Base-by-base conservation (phyloP, 2,329 filamentous ascomycete species). In the Septoria linicola region DNA sequence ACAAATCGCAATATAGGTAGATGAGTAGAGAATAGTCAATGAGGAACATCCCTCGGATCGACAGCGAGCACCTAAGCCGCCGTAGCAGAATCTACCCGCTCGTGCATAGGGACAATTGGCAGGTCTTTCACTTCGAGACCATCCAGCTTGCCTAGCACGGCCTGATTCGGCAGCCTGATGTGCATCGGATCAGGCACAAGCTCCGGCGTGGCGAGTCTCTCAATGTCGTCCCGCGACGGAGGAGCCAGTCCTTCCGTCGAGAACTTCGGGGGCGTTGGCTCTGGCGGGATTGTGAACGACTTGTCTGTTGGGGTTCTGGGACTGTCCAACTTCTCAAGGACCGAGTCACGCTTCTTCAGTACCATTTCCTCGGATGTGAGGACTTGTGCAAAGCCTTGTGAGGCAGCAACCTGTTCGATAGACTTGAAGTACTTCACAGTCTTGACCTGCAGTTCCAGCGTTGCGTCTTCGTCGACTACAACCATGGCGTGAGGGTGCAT, bases 401-500 rank as follows among this genome's bases (percentile, higher is more conserved):
- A 70, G 14, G 63, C 65, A 16, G 72, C 72, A 44, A 76, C 73
- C 55, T 68, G 68, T 59, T 77, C 75, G 60, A 77, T 77, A 48
- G 71, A 73, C 65, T 75, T 75, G 66, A 77, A 77, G 64, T 77
- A 76, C 64, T 66, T 67, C 42, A 68, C 66, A 42, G 67, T 76
- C 68, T 72, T 73, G 61, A 71, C 72, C 59, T 72, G 71, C 36
- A 78, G 63, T 63, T 79, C 69, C 55, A 80, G 47, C 30, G 75
- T 74, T 61, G 75, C 73, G 65, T 92, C 88, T 63, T 92, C 87
- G 63, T 95, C 89, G 39, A 87, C 87, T 8, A 92, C 87, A 59
- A 93, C 83, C 77, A 93, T 83, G 46, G 88, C 84, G 63, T 91
- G 85, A 3, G 83, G 85, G 68, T 93, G 89, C 57, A 92, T 74